Conservation (phyloP, 495 filamentous ascomycete species). For the Aspergillus olivimuriae region DNA sequence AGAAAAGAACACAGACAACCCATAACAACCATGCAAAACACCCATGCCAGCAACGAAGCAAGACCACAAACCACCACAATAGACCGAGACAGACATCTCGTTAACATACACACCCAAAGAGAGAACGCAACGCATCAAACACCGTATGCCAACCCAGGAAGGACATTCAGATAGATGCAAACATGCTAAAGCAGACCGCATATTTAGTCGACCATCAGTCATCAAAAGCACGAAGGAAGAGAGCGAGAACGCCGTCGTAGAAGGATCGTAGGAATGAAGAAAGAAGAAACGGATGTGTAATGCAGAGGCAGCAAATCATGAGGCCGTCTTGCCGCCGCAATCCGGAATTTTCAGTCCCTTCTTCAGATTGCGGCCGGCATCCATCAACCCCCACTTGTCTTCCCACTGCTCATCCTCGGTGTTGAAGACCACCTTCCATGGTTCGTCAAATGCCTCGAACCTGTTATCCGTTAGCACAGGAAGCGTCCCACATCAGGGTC, state of each 20-base stretch:
- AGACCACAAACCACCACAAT: background rate
- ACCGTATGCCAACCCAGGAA: constrained; percentile 1
- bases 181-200: background rate
- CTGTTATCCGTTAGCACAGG: constrained; percentile 29
- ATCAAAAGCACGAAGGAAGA: background rate
- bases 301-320: constrained; percentile 6
- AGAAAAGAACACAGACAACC: too few relatives aligned
- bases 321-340: constrained; percentile 69
- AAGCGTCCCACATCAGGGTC: background rate
- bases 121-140: constrained; percentile 2
- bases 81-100: background rate
- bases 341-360: constrained; percentile 78
- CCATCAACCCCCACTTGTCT: constrained; percentile 93
- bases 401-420: constrained; percentile 72
- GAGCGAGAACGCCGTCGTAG: background rate
- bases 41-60: too few relatives aligned
- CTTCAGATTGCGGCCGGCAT: constrained; percentile 80
- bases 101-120: constrained; percentile 10
- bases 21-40: too few relatives aligned
- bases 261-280: background rate
- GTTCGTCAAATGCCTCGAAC: constrained; percentile 93
- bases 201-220: background rate
- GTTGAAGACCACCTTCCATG: constrained; percentile 82
- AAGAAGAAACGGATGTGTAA: background rate
- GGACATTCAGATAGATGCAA: background rate